Evolutionary conservation across 2,329 filamentous ascomycete genomes (phyloP), one percentile per base, ranked within the genome.

Genomic region (Cercospora brassicicola): DNA sequence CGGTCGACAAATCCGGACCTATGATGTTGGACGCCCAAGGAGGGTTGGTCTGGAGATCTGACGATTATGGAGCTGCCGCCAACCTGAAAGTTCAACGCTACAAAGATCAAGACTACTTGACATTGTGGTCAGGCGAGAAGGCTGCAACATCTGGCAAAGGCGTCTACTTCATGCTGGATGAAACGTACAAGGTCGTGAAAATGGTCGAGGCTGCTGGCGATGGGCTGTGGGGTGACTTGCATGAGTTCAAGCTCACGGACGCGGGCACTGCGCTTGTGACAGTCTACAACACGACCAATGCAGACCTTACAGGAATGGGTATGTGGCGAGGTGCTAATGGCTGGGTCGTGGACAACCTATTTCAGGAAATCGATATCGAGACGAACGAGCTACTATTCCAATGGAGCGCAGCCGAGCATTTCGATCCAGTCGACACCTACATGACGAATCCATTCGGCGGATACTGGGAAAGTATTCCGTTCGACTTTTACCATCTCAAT

Each of bases 401-500:
- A 64, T 82, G 81, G 81, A 74, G 76, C 23, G 79, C 79, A 6
- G 74, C 74, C 11, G 76, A 78, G 18, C 78, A 81, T 68, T 76
- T 81, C 67, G 68, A 77, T 26, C 67, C 74, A 3, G 71, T 71
- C 11, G 73, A 75, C 20, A 74, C 72, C 1, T 76, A 74, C 69
- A 71, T 73, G 75, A 75, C 69, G 66, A 74, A 72, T 68, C 82
- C 59, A 77, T 80, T 81, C 23, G 83, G 82, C 28, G 80, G 79
- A 1, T 75, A 75, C 62, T 71, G 69, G 42, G 70, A 76, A 28
- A 72, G 75, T 62, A 73, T 70, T 15, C 77, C 80, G 0, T 82
- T 78, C 70, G 81, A 82, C 72, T 82, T 76, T 70, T 83, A 81
- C 73, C 85, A 87, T 75, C 83, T 88, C 76, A 87, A 88, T 78